These are phyloP conservation scores for Linnemannia exigua DNA, from an alignment of 192 early-diverging fungal genomes.

Conservation along the genomic window DNA sequence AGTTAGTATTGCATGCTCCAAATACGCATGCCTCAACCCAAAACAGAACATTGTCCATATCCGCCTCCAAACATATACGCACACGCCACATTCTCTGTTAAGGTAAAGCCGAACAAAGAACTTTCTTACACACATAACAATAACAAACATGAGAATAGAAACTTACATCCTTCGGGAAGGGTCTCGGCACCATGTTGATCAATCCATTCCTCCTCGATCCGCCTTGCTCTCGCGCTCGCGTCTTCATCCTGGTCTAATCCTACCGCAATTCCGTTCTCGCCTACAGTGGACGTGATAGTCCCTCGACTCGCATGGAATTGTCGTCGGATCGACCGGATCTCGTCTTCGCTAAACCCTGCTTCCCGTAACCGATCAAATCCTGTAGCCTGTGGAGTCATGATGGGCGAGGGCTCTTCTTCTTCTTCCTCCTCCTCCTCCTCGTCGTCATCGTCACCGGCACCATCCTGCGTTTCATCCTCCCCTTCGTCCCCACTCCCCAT, in stretches of 20 bases:
- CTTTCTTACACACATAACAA: neutral
- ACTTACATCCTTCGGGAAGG: constrained; percentile 71
- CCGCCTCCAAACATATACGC: neutral
- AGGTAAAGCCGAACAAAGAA: neutral
- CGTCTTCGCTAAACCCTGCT: constrained; percentile 70
- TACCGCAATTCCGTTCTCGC: constrained; percentile 45
- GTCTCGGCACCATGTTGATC: constrained; percentile 65
- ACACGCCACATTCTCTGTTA: neutral
- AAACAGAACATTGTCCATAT: neutral
- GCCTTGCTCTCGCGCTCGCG: constrained; percentile 35
- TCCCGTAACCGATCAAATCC: constrained; percentile 72
- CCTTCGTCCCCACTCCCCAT: neutral
- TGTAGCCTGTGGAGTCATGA: constrained; percentile 54
- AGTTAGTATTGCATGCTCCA: neutral
- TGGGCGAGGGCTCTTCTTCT: constrained; percentile 50
- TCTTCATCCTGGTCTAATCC: constrained; percentile 51
- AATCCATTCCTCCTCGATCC: constrained; percentile 72
- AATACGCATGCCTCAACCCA: too few relatives aligned
- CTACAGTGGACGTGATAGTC: constrained; percentile 35
- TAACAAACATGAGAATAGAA: neutral
- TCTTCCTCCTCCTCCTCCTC: neutral
- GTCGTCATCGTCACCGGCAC: neutral
- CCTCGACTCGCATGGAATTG: constrained; percentile 70
- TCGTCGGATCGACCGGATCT: constrained; percentile 64
- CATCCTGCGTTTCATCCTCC: neutral